Percentiles rank a stretch among this genome's conserved stretches.
phyloP scores from a whole-genome alignment of 2,329 filamentous ascomycete genomes.

The Orbilia quercus region DNA sequence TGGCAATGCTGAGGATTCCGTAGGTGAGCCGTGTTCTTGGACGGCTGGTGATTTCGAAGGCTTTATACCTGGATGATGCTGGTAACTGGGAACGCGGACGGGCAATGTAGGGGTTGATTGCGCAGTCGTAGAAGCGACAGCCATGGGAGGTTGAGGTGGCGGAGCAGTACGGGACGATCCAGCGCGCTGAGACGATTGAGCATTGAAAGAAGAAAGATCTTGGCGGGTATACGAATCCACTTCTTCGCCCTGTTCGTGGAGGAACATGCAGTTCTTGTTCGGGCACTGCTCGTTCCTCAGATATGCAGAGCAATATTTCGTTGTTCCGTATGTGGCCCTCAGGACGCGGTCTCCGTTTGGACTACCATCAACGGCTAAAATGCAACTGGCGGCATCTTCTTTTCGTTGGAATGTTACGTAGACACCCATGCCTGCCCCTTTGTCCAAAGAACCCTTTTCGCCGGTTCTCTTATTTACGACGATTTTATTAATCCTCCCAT shows the following conservation, averaged over 20 bases:
- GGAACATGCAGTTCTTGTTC: conserved; percentile 96
- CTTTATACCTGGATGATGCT: conserved; percentile 47
- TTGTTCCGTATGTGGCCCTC: conserved; percentile 83
- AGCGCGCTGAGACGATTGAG: conserved; percentile 62
- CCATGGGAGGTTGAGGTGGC: conserved; percentile 56
- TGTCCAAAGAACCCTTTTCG: conserved; percentile 67
- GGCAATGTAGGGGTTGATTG: conserved; percentile 60
- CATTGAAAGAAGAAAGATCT: conserved; percentile 91
- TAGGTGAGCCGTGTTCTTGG: conserved; percentile 64
- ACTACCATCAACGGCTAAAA: conserved; percentile 90
- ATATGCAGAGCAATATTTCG: conserved; percentile 98
- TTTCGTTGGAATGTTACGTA: conserved; percentile 98
- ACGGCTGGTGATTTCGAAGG: conserved; percentile 63
- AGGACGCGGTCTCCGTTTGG: conserved; percentile 87
- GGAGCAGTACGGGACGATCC: conserved; percentile 62
- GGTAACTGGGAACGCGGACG: conserved; percentile 53
- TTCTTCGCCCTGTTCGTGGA: conserved; percentile 98
- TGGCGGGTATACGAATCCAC: conserved; percentile 96
- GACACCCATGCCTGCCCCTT: conserved; percentile 73
- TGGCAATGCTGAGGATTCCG: conserved; percentile 90
- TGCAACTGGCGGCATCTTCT: conserved; percentile 88
- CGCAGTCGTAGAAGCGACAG: conserved; percentile 61
- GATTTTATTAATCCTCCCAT: conserved; percentile 98
- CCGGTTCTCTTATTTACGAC: conserved; percentile 96
- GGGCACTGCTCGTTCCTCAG: conserved; percentile 92